A percentile compares a stretch with the other conserved stretches of the same genome.
Evolutionary conservation across 495 filamentous ascomycete genomes (phyloP).

Genomic region (Choiromyces venosus): DNA sequence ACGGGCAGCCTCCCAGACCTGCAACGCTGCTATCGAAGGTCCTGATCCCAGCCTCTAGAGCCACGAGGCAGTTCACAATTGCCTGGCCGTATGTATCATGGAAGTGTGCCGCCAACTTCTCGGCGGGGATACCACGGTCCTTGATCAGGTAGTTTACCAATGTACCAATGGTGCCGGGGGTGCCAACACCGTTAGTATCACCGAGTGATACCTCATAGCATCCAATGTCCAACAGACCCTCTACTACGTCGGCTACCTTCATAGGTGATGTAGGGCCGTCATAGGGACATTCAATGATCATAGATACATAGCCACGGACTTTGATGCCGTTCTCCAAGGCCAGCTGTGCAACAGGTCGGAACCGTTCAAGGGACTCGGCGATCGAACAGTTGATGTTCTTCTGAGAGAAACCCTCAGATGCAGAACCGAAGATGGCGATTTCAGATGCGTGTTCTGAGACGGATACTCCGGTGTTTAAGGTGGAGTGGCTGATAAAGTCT

Average conservation of each 20-base stretch:
- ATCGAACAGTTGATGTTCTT: slow-evolving; percentile 90
- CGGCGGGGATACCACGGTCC: slow-evolving; percentile 68
- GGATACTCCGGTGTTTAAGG: slow-evolving; percentile 46
- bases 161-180: slow-evolving; percentile 52
- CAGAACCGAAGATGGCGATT: slow-evolving; percentile 85
- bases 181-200: slow-evolving; percentile 96
- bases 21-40: slow-evolving; percentile 87
- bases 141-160: slow-evolving; percentile 51
- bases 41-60: slow-evolving; percentile 79
- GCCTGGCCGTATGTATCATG: slow-evolving; percentile 97
- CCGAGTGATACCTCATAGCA: slow-evolving; percentile 90
- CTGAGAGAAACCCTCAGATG: slow-evolving; percentile 84
- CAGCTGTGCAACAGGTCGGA: slow-evolving; percentile 65
- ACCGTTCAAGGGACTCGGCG: slow-evolving; percentile 68
- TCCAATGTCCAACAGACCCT: slow-evolving; percentile 82
- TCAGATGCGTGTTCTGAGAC: slow-evolving; percentile 53
- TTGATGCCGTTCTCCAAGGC: slow-evolving; percentile 66
- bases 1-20: slow-evolving; percentile 90
- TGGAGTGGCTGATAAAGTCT: slow-evolving; percentile 37
- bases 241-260: slow-evolving; percentile 76
- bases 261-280: slow-evolving; percentile 78
- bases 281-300: slow-evolving; percentile 90
- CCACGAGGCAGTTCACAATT: slow-evolving; percentile 79
- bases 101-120: slow-evolving; percentile 87
- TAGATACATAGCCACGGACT: slow-evolving; percentile 90